Base-by-base conservation (phyloP, 768 basidiomycete species). In the Auriscalpium orientale region DNA sequence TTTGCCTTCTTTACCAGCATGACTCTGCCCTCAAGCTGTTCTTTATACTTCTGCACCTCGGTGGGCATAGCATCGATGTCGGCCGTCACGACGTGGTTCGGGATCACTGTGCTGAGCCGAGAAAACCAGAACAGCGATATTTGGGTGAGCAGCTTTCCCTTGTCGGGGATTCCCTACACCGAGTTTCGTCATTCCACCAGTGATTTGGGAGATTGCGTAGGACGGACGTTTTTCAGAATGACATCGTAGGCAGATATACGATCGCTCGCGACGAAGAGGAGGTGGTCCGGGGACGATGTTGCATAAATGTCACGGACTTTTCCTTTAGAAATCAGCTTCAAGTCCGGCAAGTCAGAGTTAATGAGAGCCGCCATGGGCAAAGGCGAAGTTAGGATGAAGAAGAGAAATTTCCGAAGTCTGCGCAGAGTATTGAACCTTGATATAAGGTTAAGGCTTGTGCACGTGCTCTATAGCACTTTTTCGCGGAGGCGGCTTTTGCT, bases 231-330 rank as follows among this genome's bases (percentile, higher is more conserved):
- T 67, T 84, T 83, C 59, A 99, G 79, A 66, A 98, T 86, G 62
- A 97, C 88, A 77, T 99, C 95, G 76, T 91, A 98, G 0, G 95
- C 95, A 18, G 91, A 95, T 67, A 98, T 95, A 59, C 97, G 80
- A 72, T 99, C 97, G 10, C 90, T 87, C 11, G 95, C 95, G 56
- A 98, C 87, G 67, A 98, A 98, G 44, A 99, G 79, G 18, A 99
- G 79, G 61, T 82, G 79, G 52, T 84, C 78, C 20, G 80, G 77
- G 7, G 82, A 83, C 6, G 86, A 84, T 12, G 83, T 85, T 35
- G 80, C 65, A 72, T 99, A 98, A 66, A 99, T 86, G 70, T 98
- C 95, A 55, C 97, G 84, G 20, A 99, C 97, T 79, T 99, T 99
- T 56, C 97, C 97, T 68, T 79, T 83, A 1, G 92, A 93, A 35